Evolutionary conservation across 1,284 basidiomycete genomes (phyloP).

Genomic region (Schizophyllum commune): DNA sequence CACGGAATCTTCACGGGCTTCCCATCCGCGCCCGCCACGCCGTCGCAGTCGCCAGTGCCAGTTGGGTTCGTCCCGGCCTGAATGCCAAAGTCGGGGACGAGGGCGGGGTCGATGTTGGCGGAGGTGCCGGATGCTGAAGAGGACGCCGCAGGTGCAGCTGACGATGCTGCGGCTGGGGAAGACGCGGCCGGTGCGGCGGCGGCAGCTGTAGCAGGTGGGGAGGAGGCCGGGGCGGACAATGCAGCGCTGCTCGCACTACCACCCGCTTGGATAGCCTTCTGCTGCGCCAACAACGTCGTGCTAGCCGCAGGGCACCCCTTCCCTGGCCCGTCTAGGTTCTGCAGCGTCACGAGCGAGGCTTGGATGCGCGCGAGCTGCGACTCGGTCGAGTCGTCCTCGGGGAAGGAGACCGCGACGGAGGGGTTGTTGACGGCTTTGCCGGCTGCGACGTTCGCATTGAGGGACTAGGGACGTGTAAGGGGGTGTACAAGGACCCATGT

Average conservation of each 20-base stretch:
- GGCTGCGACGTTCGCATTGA: slow-evolving; percentile 53
- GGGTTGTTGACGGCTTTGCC: slow-evolving; percentile 58
- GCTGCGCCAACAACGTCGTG: slow-evolving; percentile 43
- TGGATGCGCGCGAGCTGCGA: slow-evolving; percentile 47
- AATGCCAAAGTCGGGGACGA: slow-evolving; percentile 15
- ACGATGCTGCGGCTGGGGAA: background rate
- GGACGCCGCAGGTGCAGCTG: background rate
- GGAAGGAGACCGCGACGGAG: slow-evolving; percentile 44
- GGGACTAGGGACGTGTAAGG: slow-evolving; percentile 17
- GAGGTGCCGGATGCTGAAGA: background rate
- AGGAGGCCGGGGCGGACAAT: too few species aligned
- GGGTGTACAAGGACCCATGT: too few species aligned
- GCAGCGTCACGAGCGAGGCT: slow-evolving; percentile 39
- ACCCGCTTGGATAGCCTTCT: slow-evolving; percentile 29
- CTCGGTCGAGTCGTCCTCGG: slow-evolving; percentile 43
- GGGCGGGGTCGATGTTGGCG: slow-evolving; percentile 1
- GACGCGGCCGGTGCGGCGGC: too few species aligned
- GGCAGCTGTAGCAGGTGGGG: too few species aligned
- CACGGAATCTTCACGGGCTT: slow-evolving; percentile 13
- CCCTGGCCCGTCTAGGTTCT: slow-evolving; percentile 46
- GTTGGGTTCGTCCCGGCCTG: slow-evolving; percentile 13
- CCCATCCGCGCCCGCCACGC: slow-evolving; percentile 8
- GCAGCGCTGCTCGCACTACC: slow-evolving; percentile 17
- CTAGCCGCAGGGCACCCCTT: slow-evolving; percentile 44
- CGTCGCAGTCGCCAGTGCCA: slow-evolving; percentile 18